A percentile compares a stretch with the other conserved stretches of the same genome.
Evolutionary conservation across 495 filamentous ascomycete species (phyloP).

Genomic region (Penicillium waksmanii): DNA sequence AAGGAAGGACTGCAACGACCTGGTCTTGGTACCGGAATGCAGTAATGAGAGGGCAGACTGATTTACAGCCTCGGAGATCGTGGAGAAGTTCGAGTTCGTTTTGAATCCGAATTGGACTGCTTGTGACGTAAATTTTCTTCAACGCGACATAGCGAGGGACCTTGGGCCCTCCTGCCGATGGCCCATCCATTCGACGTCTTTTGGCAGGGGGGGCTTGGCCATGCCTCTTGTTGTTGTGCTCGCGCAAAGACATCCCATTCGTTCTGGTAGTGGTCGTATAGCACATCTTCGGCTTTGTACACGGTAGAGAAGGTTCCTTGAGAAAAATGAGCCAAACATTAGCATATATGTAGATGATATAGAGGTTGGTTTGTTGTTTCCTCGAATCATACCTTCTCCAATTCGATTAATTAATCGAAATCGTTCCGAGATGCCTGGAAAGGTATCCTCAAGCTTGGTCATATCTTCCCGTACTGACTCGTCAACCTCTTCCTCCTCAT

Average conservation of each 20-base stretch:
- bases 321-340: conserved; percentile 17
- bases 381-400: conserved; percentile 73
- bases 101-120: conserved; percentile 86
- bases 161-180: conserved; percentile 33
- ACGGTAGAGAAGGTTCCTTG: conserved; percentile 96
- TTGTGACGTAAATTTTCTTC: conserved; percentile 99
- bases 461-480: conserved; percentile 81
- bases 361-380: background rate
- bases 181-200: conserved; percentile 41
- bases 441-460: conserved; percentile 76
- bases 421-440: conserved; percentile 76
- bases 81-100: conserved; percentile 98
- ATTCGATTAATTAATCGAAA: conserved; percentile 96
- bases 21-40: conserved; percentile 93
- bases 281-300: conserved; percentile 97
- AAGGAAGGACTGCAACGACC: conserved; percentile 91
- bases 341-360: background rate
- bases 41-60: conserved; percentile 93
- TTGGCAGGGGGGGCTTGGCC: conserved; percentile 63
- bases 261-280: conserved; percentile 81
- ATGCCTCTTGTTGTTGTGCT: conserved; percentile 63
- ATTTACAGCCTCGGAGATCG: conserved; percentile 77
- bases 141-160: conserved; percentile 84
- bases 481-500: conserved; percentile 61
- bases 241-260: conserved; percentile 75